phyloP scores from a whole-genome alignment of 805 yeast genomes.

The Candida tammaniensis region DNA sequence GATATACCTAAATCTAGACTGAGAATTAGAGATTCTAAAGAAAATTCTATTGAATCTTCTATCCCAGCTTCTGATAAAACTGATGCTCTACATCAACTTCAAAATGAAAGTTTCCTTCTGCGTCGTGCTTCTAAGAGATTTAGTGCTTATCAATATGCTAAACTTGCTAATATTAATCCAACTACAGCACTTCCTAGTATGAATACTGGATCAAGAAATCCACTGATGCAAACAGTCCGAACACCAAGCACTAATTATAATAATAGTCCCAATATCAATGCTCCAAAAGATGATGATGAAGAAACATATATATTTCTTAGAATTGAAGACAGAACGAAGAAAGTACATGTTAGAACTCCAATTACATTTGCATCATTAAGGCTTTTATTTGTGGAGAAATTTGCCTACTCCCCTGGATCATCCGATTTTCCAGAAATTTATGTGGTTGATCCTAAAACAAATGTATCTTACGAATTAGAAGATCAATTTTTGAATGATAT shows the following conservation, averaged over 20 bases:
- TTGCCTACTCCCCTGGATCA: conserved; percentile 76
- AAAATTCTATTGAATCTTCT: background rate
- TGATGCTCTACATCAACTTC: conserved; percentile 13
- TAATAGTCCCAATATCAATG: background rate
- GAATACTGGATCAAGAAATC: background rate
- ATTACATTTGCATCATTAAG: conserved; percentile 54
- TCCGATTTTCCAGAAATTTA: conserved; percentile 76
- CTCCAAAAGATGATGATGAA: conserved; percentile 1
- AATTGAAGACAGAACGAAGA: conserved; percentile 53
- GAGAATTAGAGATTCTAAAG: background rate
- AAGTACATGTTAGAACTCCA: conserved; percentile 44
- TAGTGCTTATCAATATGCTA: conserved; percentile 90
- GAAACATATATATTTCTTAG: conserved; percentile 38
- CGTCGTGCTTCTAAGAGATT: conserved; percentile 92
- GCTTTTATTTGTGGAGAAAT: conserved; percentile 78
- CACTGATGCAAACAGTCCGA: conserved; percentile 8
- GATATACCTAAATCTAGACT: conserved; percentile 1
- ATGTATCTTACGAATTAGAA: conserved; percentile 77
- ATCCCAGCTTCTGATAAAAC: conserved; percentile 1
- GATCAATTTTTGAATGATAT: conserved; percentile 56
- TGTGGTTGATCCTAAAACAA: conserved; percentile 57
- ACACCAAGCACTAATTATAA: conserved; percentile 2
- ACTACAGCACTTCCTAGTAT: conserved; percentile 12
- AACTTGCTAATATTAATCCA: conserved; percentile 46
- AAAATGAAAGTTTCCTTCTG: conserved; percentile 42